Percentiles rank a stretch among this genome's conserved stretches.
These are phyloP conservation scores for Cryptococcus jaspeensis DNA, from an alignment of 1,284 basidiomycete species.

Conservation along the genomic window DNA sequence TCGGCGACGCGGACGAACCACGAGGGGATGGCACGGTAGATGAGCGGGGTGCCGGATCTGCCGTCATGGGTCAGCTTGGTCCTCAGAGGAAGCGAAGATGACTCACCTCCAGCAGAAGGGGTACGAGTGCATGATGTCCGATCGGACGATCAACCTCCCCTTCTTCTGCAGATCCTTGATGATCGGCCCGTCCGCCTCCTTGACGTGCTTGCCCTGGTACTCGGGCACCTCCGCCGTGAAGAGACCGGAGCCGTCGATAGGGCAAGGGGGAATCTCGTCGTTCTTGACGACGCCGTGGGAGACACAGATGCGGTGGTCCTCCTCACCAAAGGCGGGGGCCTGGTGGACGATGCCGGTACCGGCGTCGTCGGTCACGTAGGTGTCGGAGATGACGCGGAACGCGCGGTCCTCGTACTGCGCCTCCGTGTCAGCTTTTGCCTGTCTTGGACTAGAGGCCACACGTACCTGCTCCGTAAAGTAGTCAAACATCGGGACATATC, in stretches of 20 bases:
- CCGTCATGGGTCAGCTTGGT: not conserved
- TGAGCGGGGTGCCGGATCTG: conserved; percentile 91
- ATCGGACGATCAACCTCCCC: conserved; percentile 84
- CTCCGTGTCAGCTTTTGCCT: not conserved
- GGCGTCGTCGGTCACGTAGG: conserved; percentile 88
- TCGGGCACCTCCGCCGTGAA: conserved; percentile 90
- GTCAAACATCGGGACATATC: conserved; percentile 93
- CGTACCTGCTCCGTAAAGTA: conserved; percentile 89
- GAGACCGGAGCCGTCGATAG: conserved; percentile 83
- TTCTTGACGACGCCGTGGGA: conserved; percentile 74
- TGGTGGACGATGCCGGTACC: conserved; percentile 99
- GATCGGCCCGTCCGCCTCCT: conserved; percentile 93
- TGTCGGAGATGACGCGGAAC: conserved; percentile 85
- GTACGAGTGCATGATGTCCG: conserved; percentile 84
- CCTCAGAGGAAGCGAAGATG: not conserved
- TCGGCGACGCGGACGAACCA: conserved; percentile 94
- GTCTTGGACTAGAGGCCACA: conserved; percentile 9
- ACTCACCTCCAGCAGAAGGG: conserved; percentile 94
- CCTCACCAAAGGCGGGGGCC: conserved; percentile 97
- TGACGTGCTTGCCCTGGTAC: conserved; percentile 87
- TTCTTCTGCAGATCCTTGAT: conserved; percentile 87
- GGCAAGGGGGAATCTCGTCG: conserved; percentile 94
- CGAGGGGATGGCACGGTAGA: conserved; percentile 93
- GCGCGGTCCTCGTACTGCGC: conserved; percentile 82
- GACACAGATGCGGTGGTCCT: conserved; percentile 93